Percentiles rank a stretch among this genome's conserved stretches.
Evolutionary conservation across 2,329 filamentous ascomycete genomes (phyloP).

Genomic region (Epichloe baconii): DNA sequence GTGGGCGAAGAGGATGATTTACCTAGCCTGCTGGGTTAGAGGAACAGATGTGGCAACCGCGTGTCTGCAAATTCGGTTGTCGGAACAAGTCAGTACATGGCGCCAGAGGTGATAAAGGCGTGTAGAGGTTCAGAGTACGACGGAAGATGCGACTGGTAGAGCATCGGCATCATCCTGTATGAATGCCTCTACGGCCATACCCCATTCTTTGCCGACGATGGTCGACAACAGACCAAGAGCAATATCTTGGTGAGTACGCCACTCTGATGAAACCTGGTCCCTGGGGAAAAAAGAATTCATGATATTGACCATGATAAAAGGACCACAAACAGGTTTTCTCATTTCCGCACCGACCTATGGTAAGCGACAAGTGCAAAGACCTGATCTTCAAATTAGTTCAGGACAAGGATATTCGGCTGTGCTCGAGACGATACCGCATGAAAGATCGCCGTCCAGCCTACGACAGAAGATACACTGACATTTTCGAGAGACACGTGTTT

Average conservation of each 20-base stretch:
- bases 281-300: background rate
- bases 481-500: slow-evolving; percentile 52
- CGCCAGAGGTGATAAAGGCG: slow-evolving; percentile 72
- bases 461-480: slow-evolving; percentile 10
- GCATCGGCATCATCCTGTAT: slow-evolving; percentile 84
- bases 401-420: slow-evolving; percentile 64
- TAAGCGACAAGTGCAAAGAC: slow-evolving; percentile 62
- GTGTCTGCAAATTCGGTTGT: slow-evolving; percentile 74
- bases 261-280: too few relatives aligned
- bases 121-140: slow-evolving; percentile 47
- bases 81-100: slow-evolving; percentile 97
- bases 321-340: slow-evolving; percentile 56
- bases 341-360: slow-evolving; percentile 53
- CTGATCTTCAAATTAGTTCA: slow-evolving; percentile 61
- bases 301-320: slow-evolving; percentile 22
- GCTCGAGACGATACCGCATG: slow-evolving; percentile 58
- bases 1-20: slow-evolving; percentile 16
- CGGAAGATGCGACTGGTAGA: slow-evolving; percentile 94
- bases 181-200: slow-evolving; percentile 91
- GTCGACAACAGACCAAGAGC: slow-evolving; percentile 67
- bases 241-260: slow-evolving; percentile 56
- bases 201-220: slow-evolving; percentile 72
- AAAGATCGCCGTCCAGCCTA: slow-evolving; percentile 37
- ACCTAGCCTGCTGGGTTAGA: slow-evolving; percentile 48
- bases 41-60: slow-evolving; percentile 55